Evolutionary conservation across 306 rosid species (phyloP), one percentile per base, ranked within the genome.

Genomic region (Citrullus mucosospermus): DNA sequence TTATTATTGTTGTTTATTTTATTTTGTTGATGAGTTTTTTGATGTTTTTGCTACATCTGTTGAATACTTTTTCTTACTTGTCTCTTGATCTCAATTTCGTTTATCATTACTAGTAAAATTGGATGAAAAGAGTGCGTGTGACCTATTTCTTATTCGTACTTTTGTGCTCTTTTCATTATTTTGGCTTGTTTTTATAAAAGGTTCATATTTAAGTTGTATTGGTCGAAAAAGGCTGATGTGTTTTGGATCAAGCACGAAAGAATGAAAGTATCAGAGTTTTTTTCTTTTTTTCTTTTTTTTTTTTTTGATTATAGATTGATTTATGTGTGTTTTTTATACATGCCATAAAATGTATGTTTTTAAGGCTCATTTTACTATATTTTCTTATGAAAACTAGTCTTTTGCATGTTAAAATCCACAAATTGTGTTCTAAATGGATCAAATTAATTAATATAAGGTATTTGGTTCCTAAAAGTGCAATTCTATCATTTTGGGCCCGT

Each of bases 121-220:
- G 99, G 99, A 74, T 95, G 97, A 97, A 95, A 92, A 85, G 99
- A 90, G 97, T 95, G 84, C 68, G 99, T 82, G 14, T 34, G 38
- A 0, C 65, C 15, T 8, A 22, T 61, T 62, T 76, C 9, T 43
- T 71, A 44, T 48, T 25, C 13, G 20, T 51, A 15, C 9, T 76
- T 61, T 17, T 18, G 18, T 30, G 12, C 16, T 46, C 38, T 83
- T 7, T 81, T 7, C 4, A 11, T 51, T 48, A 28, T 0, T 60
- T 69, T 44, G 25, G 18, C 46, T 20, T 80, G 11, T 57, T 79
- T 76, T 76, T 50, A 65, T 54, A 12, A 46, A 46, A 79, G 17
- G 71, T 78, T 57, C 75, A 32, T 85, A 63, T 15, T 77, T 77
- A 78, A 54, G 63, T 20, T 92, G 90, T 95, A 92, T 63, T 87